Base-by-base conservation (phyloP, 441 rosid species). In the Erodium chrysanthum region DNA sequence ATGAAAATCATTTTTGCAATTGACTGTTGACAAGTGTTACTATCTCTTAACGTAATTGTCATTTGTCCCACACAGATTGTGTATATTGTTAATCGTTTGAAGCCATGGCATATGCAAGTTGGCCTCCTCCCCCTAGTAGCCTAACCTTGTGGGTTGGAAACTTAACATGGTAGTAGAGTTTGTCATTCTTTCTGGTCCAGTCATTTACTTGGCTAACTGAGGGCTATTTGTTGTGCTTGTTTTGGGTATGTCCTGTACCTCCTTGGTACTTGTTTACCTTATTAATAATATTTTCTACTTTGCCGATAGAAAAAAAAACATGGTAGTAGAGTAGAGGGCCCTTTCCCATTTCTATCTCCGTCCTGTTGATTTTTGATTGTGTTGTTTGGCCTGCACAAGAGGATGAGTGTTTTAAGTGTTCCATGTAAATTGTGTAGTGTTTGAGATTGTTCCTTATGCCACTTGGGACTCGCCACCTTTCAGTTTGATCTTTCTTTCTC, bases 401-500 rank as follows among this genome's bases (percentile, higher is more conserved):
- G 37, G 65, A 7, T 61, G 37, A 27, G 18, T 54, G 22, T 58
- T 58, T 15, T 21, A 25, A 61, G 64, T 60, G 35, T 14, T 60
- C 64, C 33, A 12, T 14, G 40, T 61, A 61, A 18, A 61, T 61
- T 61, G 65, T 7, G 35, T 61, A 40, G 65, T 5, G 65, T 61
- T 61, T 61, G 65, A 25, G 65, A 14, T 61, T 61, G 65, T 40
- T 61, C 11, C 65, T 25, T 61, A 25, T 61, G 10, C 37, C 65
- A 14, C 18, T n/a, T 27, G 35, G 31, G 20, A 12, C 17, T 10
- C 37, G 2, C 20, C 20, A 14, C 40, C 37, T 27, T 25, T 25
- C 9, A 61, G 35, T 25, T 61, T 61, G 14, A 61, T 37, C 65
- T 61, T 23, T 35, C 35, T 60, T 60, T 23, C 64, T 5, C 10